phyloP scores from a whole-genome alignment of 2,329 filamentous ascomycete genomes.

The Graphium sp. region DNA sequence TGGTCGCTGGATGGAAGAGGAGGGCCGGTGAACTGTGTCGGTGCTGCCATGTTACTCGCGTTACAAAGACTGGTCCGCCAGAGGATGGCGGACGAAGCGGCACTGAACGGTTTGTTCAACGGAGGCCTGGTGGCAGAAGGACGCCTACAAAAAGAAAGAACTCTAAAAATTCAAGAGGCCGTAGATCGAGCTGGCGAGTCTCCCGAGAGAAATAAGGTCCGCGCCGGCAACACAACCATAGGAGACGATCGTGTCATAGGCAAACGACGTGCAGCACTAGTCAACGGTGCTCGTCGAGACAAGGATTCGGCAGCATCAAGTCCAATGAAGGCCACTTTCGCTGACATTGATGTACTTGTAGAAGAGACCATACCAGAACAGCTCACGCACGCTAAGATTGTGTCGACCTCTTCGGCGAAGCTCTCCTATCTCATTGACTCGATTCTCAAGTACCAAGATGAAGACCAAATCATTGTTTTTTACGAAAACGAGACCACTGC shows the following conservation, averaged over 20 bases:
- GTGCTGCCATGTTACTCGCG: conserved; percentile 28
- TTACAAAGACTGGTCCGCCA: conserved; percentile 35
- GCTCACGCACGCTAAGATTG: too few species aligned
- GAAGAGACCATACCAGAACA: too few species aligned
- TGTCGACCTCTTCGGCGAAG: conserved; percentile 77
- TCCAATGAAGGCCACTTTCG: too few species aligned
- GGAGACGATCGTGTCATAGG: too few species aligned
- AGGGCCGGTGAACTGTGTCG: conserved; percentile 23
- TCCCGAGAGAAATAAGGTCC: too few species aligned
- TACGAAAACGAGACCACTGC: conserved; percentile 81
- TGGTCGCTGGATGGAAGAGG: conserved; percentile 58
- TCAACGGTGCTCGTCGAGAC: too few species aligned
- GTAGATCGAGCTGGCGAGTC: too few species aligned
- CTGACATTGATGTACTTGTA: too few species aligned
- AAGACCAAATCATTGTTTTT: conserved; percentile 83
- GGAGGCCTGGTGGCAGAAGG: conserved; percentile 25
- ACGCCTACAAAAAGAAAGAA: conserved; percentile 15
- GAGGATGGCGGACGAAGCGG: conserved; percentile 21
- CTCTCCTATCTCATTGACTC: conserved; percentile 69
- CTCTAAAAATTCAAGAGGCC: too few species aligned
- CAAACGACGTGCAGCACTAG: too few species aligned
- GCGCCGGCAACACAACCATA: too few species aligned
- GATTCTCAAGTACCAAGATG: conserved; percentile 47
- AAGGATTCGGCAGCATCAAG: too few species aligned
- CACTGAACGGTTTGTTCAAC: conserved; percentile 28